Percentiles rank a stretch among this genome's conserved stretches.
Conservation (phyloP, 2,329 filamentous ascomycete genomes). For the Xylariaceae sp. region DNA sequence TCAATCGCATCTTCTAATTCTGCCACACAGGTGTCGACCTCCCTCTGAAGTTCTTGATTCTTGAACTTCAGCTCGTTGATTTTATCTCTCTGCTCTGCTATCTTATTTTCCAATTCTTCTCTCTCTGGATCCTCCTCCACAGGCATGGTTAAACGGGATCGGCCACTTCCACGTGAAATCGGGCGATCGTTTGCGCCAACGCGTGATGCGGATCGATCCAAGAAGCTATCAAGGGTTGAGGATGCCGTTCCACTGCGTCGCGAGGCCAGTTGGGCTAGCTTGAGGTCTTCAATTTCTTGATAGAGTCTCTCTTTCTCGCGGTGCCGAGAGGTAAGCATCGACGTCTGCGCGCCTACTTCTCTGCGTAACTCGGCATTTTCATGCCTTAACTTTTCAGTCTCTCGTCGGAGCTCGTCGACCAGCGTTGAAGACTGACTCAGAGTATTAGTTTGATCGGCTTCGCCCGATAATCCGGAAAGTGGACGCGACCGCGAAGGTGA, state of each 20-base stretch:
- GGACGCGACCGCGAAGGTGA: conserved; percentile 46
- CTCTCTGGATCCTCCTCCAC: conserved; percentile 71
- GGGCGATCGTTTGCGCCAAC: conserved; percentile 65
- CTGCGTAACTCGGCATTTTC: conserved; percentile 89
- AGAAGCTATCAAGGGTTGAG: conserved; percentile 77
- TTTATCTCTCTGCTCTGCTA: conserved; percentile 78
- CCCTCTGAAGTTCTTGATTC: conserved; percentile 81
- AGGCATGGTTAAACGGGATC: conserved; percentile 55
- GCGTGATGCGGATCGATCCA: conserved; percentile 89
- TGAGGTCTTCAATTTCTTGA: conserved; percentile 95
- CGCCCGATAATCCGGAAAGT: conserved; percentile 45
- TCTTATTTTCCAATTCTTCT: conserved; percentile 78
- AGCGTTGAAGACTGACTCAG: conserved; percentile 60
- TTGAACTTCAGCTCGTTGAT: conserved; percentile 80
- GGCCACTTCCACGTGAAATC: conserved; percentile 66
- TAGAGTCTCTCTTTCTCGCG: conserved; percentile 92
- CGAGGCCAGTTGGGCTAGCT: conserved; percentile 77
- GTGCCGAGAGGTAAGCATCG: conserved; percentile 94
- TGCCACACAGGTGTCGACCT: conserved; percentile 71
- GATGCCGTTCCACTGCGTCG: conserved; percentile 61
- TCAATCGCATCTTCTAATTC: conserved; percentile 72
- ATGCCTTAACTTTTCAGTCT: conserved; percentile 72
- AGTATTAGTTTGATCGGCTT: conserved; percentile 47
- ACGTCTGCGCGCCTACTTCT: conserved; percentile 91
- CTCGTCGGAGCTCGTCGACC: conserved; percentile 67